Base-by-base conservation (phyloP, 139 green algal genomes). In the Astrephomene gubernaculifera region DNA sequence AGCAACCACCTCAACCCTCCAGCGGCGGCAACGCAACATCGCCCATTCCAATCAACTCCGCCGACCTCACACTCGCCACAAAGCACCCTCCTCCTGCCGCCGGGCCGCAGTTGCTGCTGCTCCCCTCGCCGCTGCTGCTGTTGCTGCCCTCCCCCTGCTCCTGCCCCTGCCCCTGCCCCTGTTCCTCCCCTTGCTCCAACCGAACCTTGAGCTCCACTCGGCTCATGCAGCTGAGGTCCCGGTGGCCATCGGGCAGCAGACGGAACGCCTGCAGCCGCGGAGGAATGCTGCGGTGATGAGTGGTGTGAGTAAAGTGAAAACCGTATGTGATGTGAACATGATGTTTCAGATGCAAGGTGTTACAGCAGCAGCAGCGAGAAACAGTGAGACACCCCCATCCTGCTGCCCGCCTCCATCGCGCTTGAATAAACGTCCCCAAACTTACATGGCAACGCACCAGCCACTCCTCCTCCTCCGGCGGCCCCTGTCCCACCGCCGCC, bases 201-300 rank as follows among this genome's bases (percentile, higher is more conserved):
- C 36, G 14, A 2, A 72, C 65, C 35, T 35, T 19, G 12, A 72
- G 2, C 12, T 19, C 65, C 8, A 69, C 0, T 1, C 22, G 35
- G 52, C 27, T 29, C 52, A 67, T 81, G 24, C 35, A 57, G 35
- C 38, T 7, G 35, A 6, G 36, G 52, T 81, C 36, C 1, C 73
- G 73, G 3, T 21, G 73, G 4, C 73, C 73, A 53, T 69, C 69
- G 70, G 70, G 70, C 43, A 78, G 70, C 70, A 78, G 70, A 0
- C 25, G 41, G 70, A 54, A 78, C 8, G 41, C 70, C 70, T 78
- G 41, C 4, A 5, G 69, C 41, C 4, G 9, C 41, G 69, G 19
- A 22, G 70, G 31, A 4, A 65, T n/a, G 6, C 14, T 14, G 14
- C 57, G n/a, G 57, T 22, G 57, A 33, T 33, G 57, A 33, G n/a